Evolutionary conservation across 805 yeast species (phyloP).

Genomic region (Saccharomycopsis vini): DNA sequence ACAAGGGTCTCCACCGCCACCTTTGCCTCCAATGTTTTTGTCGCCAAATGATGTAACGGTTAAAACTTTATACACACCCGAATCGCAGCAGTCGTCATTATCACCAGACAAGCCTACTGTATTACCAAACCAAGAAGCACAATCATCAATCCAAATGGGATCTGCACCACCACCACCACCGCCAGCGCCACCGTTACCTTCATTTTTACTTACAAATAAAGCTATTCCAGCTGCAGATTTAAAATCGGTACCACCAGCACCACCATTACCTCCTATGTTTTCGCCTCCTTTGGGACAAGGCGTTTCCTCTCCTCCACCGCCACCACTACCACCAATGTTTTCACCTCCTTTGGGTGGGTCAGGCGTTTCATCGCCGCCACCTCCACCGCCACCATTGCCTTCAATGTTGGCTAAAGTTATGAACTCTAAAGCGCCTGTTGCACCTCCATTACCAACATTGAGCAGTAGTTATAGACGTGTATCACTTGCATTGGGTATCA

Average conservation of each 20-base stretch:
- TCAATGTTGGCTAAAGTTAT: conserved; percentile 20
- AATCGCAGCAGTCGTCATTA: no score
- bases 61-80: no score
- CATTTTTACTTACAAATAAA: no score
- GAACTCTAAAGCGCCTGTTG: conserved; percentile 25
- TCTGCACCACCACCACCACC: conserved; percentile 1
- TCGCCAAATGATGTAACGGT: no score
- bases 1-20: conserved; percentile 5
- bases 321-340: conserved; percentile 28
- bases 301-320: conserved; percentile 24
- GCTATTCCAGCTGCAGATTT: no score
- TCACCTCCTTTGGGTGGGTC: conserved; percentile 22
- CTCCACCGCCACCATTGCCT: conserved; percentile 30
- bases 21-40: conserved; percentile 18
- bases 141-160: no score
- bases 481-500: conserved; percentile 18
- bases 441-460: conserved; percentile 25
- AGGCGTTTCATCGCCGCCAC: conserved; percentile 21
- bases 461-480: conserved; percentile 18
- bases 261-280: conserved; percentile 7
- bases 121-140: background rate
- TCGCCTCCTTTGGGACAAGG: conserved; percentile 23
- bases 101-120: background rate
- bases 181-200: background rate
- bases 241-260: conserved; percentile 20